A percentile compares a stretch with the other conserved stretches of the same genome.
Evolutionary conservation across 2,329 filamentous ascomycete species (phyloP).

Genomic region (Fusarium sacchari): DNA sequence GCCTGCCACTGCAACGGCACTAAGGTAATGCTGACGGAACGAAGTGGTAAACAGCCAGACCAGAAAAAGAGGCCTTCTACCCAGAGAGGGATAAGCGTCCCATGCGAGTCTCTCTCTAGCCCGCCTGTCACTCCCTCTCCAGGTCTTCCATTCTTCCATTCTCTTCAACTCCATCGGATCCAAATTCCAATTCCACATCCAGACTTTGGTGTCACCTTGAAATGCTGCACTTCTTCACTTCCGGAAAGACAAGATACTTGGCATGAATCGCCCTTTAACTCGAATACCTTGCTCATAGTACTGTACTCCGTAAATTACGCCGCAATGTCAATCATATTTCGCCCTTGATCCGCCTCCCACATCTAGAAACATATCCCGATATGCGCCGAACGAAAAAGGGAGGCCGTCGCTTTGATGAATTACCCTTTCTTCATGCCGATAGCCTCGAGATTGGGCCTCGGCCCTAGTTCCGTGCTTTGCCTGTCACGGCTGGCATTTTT

Average conservation of each 20-base stretch:
- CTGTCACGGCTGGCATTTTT: slow-evolving; percentile 17
- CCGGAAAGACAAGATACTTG: slow-evolving; percentile 14
- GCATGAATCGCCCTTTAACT: slow-evolving; percentile 16
- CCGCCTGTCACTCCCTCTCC: slow-evolving; percentile 7
- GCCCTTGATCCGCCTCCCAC: slow-evolving; percentile 28
- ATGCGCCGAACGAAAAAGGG: slow-evolving; percentile 18
- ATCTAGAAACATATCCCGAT: slow-evolving; percentile 14
- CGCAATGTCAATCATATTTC: slow-evolving; percentile 18
- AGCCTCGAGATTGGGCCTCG: slow-evolving; percentile 30
- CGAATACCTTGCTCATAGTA: slow-evolving; percentile 5
- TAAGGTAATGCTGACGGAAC: slow-evolving; percentile 16
- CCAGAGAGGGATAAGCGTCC: slow-evolving; percentile 40
- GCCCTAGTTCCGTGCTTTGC: slow-evolving; percentile 27
- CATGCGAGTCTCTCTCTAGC: slow-evolving; percentile 20
- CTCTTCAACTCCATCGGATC: slow-evolving; percentile 12
- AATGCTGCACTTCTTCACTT: neutral
- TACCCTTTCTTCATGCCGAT: slow-evolving; percentile 15
- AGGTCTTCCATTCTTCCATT: slow-evolving; percentile 28
- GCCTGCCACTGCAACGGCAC: slow-evolving; percentile 25
- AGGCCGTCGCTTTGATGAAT: slow-evolving; percentile 11
- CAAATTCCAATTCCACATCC: slow-evolving; percentile 34
- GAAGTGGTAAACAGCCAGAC: slow-evolving; percentile 33
- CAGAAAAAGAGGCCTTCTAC: slow-evolving; percentile 26
- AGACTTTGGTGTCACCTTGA: slow-evolving; percentile 23
- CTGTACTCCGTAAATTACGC: slow-evolving; percentile 13